phyloP scores from a whole-genome alignment of 129 eudicot genomes.

The Scalesia atractyloides region DNA sequence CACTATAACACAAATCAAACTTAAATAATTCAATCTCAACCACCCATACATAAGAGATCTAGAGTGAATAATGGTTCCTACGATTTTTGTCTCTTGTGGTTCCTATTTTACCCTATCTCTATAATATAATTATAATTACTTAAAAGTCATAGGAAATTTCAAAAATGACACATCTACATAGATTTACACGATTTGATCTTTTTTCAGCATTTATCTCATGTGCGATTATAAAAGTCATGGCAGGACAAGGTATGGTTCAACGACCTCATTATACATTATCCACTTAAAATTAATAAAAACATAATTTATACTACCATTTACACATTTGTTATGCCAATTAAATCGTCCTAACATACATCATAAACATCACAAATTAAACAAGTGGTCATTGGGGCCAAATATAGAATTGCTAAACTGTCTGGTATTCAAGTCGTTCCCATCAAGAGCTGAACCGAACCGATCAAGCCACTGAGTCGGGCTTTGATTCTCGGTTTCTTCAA shows the following conservation, averaged over 20 bases:
- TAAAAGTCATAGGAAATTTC: too few species aligned
- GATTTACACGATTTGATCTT: too few species aligned
- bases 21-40: too few species aligned
- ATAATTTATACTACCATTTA: slow-evolving; percentile 9
- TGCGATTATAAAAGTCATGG: too few species aligned
- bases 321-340: slow-evolving; percentile 5
- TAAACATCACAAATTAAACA: slow-evolving; percentile 63
- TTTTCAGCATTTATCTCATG: too few species aligned
- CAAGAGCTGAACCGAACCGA: slow-evolving; percentile 71
- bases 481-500: slow-evolving; percentile 73
- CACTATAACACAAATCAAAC: too few species aligned
- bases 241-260: not conserved
- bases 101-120: too few species aligned
- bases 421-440: slow-evolving; percentile 83
- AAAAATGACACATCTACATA: too few species aligned
- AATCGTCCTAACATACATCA: not conserved
- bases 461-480: slow-evolving; percentile 95
- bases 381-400: slow-evolving; percentile 65
- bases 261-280: not conserved
- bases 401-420: slow-evolving; percentile 69
- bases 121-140: too few species aligned
- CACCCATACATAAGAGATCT: too few species aligned
- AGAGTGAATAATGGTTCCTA: too few species aligned
- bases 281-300: not conserved
- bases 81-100: too few species aligned